Percentiles rank a stretch among this genome's conserved stretches.
Conservation (phyloP, 1,139 yeast species). For the Yamadazyma friedrichii region DNA sequence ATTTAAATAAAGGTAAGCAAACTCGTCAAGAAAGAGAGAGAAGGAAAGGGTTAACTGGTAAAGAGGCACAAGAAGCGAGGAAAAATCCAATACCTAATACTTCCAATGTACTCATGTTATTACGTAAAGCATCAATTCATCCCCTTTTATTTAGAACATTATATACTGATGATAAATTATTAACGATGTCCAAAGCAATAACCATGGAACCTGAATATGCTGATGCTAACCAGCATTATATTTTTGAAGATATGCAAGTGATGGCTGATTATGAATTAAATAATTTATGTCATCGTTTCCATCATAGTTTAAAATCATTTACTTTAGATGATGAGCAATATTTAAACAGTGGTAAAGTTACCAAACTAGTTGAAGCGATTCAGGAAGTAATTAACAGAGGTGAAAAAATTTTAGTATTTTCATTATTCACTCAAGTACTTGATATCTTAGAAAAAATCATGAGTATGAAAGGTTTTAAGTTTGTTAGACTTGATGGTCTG, state of each 20-base stretch:
- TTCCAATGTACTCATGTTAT: constrained; percentile 62
- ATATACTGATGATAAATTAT: constrained; percentile 54
- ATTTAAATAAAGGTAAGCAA: constrained; percentile 46
- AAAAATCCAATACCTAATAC: constrained; percentile 39
- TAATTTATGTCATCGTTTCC: constrained; percentile 69
- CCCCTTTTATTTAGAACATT: constrained; percentile 65
- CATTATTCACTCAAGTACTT: constrained; percentile 88
- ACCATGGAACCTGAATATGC: constrained; percentile 78
- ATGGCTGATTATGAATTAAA: constrained; percentile 92
- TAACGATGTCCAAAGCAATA: constrained; percentile 71
- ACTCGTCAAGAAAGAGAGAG: constrained; percentile 52
- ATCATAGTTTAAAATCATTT: constrained; percentile 57
- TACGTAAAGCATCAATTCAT: constrained; percentile 75
- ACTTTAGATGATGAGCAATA: constrained; percentile 57
- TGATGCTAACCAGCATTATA: constrained; percentile 71
- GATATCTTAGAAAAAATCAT: constrained; percentile 82
- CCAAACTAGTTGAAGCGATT: constrained; percentile 56
- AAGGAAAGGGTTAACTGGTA: constrained; percentile 41
- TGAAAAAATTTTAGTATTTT: constrained; percentile 81
- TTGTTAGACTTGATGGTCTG: constrained; percentile 86
- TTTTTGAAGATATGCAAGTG: constrained; percentile 92
- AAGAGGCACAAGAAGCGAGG: constrained; percentile 36
- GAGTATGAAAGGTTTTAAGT: constrained; percentile 64
- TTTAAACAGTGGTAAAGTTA: constrained; percentile 77
- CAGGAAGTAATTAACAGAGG: constrained; percentile 57